Percentiles rank a stretch among this genome's conserved stretches.
Evolutionary conservation across 2,329 filamentous ascomycete species (phyloP).

Genomic region (Colletotrichum lindemuthianum): DNA sequence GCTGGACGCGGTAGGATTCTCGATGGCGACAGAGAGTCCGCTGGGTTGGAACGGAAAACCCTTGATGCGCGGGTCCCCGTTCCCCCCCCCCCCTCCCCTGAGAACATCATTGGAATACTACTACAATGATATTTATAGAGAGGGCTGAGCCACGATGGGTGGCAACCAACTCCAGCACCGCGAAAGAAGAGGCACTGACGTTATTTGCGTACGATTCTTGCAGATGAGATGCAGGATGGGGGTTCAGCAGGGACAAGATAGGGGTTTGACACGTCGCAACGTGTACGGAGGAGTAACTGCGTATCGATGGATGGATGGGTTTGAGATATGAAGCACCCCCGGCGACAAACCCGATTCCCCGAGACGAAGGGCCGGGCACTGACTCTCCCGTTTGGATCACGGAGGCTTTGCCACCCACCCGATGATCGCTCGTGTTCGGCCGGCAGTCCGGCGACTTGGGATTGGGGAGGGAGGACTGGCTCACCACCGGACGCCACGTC

Average conservation of each 20-base stretch:
- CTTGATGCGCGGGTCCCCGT: slow-evolving; percentile 29
- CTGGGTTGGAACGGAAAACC: slow-evolving; percentile 10
- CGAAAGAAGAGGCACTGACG: slow-evolving; percentile 18
- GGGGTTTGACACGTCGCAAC: slow-evolving; percentile 13
- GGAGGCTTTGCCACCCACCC: slow-evolving; percentile 35
- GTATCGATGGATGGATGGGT: no score
- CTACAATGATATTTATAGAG: slow-evolving; percentile 33
- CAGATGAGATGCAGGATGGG: slow-evolving; percentile 15
- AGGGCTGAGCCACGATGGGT: slow-evolving; percentile 31
- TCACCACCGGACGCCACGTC: background rate
- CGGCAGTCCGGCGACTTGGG: slow-evolving; percentile 16
- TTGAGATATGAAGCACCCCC: slow-evolving; percentile 3
- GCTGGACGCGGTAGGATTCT: slow-evolving; percentile 28
- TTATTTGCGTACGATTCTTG: slow-evolving; percentile 30
- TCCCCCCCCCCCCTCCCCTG: no score
- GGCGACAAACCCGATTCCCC: slow-evolving; percentile 8
- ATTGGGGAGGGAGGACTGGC: background rate
- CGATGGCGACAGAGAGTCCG: slow-evolving; percentile 23
- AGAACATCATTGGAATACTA: slow-evolving; percentile 32
- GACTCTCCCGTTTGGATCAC: slow-evolving; percentile 8
- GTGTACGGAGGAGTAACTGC: background rate
- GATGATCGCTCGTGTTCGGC: slow-evolving; percentile 35
- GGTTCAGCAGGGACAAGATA: background rate
- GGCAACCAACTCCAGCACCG: background rate
- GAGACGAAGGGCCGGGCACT: slow-evolving; percentile 25